Evolutionary conservation across 306 rosid genomes (phyloP).

Genomic region (Arachis hypogaea): DNA sequence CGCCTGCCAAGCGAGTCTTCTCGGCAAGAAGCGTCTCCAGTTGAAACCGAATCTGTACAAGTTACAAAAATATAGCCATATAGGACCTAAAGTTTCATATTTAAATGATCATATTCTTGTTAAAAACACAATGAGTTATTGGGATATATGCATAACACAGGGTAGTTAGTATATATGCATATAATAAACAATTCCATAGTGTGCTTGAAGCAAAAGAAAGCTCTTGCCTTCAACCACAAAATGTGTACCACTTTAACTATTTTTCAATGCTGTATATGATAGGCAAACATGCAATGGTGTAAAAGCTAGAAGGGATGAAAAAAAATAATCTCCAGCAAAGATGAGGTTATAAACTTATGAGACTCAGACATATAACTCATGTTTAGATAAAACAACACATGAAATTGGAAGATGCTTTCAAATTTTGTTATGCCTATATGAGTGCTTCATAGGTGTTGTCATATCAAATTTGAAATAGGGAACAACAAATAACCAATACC

Average conservation of each 20-base stretch:
- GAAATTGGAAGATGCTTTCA: slow-evolving; percentile 9
- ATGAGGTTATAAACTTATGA: background rate
- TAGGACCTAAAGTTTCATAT: background rate
- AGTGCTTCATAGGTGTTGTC: slow-evolving; percentile 1
- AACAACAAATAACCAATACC: slow-evolving; percentile 50
- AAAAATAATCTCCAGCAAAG: background rate
- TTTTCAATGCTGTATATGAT: background rate
- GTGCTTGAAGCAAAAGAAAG: background rate
- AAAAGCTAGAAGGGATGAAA: background rate
- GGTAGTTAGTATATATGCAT: slow-evolving; percentile 12
- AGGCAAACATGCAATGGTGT: background rate
- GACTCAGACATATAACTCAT: slow-evolving; percentile 4
- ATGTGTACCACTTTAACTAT: too few species aligned
- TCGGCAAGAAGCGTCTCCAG: slow-evolving; percentile 92
- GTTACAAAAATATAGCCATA: slow-evolving; percentile 5
- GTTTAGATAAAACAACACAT: slow-evolving; percentile 1
- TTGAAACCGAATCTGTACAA: slow-evolving; percentile 78
- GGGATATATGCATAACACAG: slow-evolving; percentile 13
- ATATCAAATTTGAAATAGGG: slow-evolving; percentile 4
- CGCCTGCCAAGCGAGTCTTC: slow-evolving; percentile 87
- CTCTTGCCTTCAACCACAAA: background rate
- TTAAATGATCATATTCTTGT: background rate
- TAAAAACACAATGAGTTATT: background rate
- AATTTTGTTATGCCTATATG: slow-evolving; percentile 15
- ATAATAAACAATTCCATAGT: background rate